A percentile compares a stretch with the other conserved stretches of the same genome.
phyloP scores from a whole-genome alignment of 495 filamentous ascomycete species.

The Penicillium maclennaniae region DNA sequence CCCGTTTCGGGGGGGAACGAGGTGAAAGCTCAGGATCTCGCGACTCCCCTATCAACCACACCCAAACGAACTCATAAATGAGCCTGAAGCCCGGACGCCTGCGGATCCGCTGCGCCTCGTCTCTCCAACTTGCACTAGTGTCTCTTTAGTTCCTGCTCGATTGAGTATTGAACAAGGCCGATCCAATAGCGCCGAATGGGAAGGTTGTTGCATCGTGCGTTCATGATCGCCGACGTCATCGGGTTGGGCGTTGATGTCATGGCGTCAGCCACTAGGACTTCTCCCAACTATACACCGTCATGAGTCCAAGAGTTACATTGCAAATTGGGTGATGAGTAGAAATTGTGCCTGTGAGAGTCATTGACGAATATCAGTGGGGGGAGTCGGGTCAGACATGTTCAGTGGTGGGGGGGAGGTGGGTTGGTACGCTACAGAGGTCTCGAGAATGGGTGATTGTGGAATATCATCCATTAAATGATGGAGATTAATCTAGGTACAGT shows the following conservation, averaged over 20 bases:
- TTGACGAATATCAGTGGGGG: conserved; percentile 14
- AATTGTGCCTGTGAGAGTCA: not conserved
- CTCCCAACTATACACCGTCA: conserved; percentile 14
- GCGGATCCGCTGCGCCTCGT: conserved; percentile 12
- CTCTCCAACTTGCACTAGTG: not conserved
- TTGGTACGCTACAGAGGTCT: conserved; percentile 1
- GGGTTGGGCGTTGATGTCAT: conserved; percentile 24
- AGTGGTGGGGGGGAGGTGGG: conserved; percentile 3
- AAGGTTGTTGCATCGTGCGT: conserved; percentile 2
- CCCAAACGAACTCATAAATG: not conserved
- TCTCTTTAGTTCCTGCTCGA: not conserved
- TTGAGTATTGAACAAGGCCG: not conserved
- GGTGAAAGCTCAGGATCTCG: not conserved
- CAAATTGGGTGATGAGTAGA: not conserved
- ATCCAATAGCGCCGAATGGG: conserved; percentile 12
- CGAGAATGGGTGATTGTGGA: not conserved
- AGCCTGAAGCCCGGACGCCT: conserved; percentile 1
- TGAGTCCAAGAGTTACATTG: conserved; percentile 13
- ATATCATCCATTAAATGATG: not conserved
- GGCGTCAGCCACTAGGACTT: conserved; percentile 2
- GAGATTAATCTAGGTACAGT: not conserved
- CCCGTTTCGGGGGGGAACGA: conserved; percentile 20
- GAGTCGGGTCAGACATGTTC: conserved; percentile 15
- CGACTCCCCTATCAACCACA: not conserved
- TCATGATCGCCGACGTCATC: conserved; percentile 29